Percentiles rank a stretch among this genome's conserved stretches.
phyloP scores from a whole-genome alignment of 2,329 filamentous ascomycete genomes.

The Colletotrichum melonis region DNA sequence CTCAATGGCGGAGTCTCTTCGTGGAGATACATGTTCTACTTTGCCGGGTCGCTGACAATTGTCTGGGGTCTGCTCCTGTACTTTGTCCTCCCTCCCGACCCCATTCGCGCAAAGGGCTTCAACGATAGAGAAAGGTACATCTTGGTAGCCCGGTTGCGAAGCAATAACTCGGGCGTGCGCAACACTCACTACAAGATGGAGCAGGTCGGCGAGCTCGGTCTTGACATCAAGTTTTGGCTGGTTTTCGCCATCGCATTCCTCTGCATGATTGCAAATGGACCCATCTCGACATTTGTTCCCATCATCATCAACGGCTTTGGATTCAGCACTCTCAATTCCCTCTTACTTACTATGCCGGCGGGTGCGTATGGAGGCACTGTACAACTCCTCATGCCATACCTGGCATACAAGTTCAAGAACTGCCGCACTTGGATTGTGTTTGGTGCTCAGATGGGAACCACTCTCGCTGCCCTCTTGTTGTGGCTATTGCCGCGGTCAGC shows the following conservation, averaged over 20 bases:
- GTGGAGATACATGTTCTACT: slow-evolving; percentile 50
- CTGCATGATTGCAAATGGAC: slow-evolving; percentile 56
- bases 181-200: slow-evolving; percentile 57
- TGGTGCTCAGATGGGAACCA: slow-evolving; percentile 53
- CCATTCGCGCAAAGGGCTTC: slow-evolving; percentile 44
- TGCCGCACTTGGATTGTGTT: slow-evolving; percentile 52
- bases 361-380: slow-evolving; percentile 51
- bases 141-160: slow-evolving; percentile 41
- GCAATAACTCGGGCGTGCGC: slow-evolving; percentile 51
- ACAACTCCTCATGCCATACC: slow-evolving; percentile 51
- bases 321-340: slow-evolving; percentile 54
- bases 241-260: slow-evolving; percentile 51
- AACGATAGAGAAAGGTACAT: slow-evolving; percentile 44
- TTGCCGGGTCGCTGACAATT: slow-evolving; percentile 45
- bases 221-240: slow-evolving; percentile 52
- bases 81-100: slow-evolving; percentile 44
- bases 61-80: slow-evolving; percentile 41
- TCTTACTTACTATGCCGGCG: slow-evolving; percentile 54
- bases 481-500: slow-evolving; percentile 53
- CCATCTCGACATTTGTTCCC: slow-evolving; percentile 56
- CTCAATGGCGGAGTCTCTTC: slow-evolving; percentile 40
- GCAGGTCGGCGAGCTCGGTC: slow-evolving; percentile 51
- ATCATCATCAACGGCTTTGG: slow-evolving; percentile 59
- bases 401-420: slow-evolving; percentile 50
- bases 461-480: slow-evolving; percentile 53